Percentiles rank a stretch among this genome's conserved stretches.
phyloP scores from a whole-genome alignment of 495 filamentous ascomycete species.

The Monascus purpureus region DNA sequence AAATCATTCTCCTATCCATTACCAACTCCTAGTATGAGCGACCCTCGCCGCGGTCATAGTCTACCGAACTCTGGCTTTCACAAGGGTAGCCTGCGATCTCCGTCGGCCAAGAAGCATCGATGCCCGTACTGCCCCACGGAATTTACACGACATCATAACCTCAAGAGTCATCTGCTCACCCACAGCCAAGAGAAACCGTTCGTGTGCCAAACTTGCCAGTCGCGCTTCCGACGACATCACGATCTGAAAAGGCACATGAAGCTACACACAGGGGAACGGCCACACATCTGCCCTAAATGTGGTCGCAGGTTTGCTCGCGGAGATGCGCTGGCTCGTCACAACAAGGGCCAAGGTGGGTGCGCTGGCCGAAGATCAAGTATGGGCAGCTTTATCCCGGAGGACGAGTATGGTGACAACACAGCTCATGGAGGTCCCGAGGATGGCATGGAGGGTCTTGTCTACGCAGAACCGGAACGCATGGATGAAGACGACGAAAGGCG shows the following conservation, averaged over 20 bases:
- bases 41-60: constrained; percentile 55
- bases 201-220: constrained; percentile 74
- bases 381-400: constrained; percentile 71
- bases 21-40: constrained; percentile 28
- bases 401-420: constrained; percentile 46
- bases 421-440: constrained; percentile 42
- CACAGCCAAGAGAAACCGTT: constrained; percentile 99
- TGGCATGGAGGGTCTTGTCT: constrained; percentile 64
- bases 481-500: constrained; percentile 52
- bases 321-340: constrained; percentile 87
- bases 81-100: constrained; percentile 51
- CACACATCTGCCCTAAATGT: constrained; percentile 87
- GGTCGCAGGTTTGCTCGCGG: constrained; percentile 89
- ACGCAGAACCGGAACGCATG: constrained; percentile 44
- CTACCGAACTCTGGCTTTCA: constrained; percentile 53
- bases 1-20: constrained; percentile 41
- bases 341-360: constrained; percentile 91
- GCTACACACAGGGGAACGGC: constrained; percentile 90
- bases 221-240: constrained; percentile 82
- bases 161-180: constrained; percentile 96
- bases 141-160: constrained; percentile 94
- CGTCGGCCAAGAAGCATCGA: constrained; percentile 79
- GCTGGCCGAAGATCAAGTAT: constrained; percentile 80
- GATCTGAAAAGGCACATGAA: constrained; percentile 95
- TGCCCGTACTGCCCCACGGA: constrained; percentile 93